phyloP scores from a whole-genome alignment of 306 rosid species.

The Trichosanthes cucumerina region DNA sequence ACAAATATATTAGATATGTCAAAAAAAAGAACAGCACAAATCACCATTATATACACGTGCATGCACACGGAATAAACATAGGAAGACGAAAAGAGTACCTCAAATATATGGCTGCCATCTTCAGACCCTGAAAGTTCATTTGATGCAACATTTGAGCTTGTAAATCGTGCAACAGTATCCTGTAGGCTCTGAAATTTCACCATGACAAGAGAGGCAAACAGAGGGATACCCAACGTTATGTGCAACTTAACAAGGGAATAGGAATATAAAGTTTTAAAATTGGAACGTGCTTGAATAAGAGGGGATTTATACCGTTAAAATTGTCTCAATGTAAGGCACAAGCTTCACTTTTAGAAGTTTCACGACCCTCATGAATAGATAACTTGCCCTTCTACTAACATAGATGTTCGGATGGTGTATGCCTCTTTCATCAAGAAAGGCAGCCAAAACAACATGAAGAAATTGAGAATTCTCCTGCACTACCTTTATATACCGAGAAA shows the following conservation, averaged over 20 bases:
- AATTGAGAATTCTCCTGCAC: constrained; percentile 69
- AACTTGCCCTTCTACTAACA: constrained; percentile 85
- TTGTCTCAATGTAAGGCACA: constrained; percentile 70
- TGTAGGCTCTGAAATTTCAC: constrained; percentile 53
- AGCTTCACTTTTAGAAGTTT: constrained; percentile 79
- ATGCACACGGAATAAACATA: neutral
- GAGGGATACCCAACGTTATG: neutral
- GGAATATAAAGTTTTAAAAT: neutral
- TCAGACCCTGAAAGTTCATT: constrained; percentile 64
- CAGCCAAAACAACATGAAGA: constrained; percentile 69
- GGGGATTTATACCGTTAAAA: constrained; percentile 64
- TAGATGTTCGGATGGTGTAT: constrained; percentile 76
- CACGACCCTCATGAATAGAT: constrained; percentile 89
- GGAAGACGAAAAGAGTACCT: constrained; percentile 35
- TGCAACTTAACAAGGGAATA: neutral
- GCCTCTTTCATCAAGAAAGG: constrained; percentile 97
- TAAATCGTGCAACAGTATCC: constrained; percentile 61
- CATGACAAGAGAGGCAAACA: constrained; percentile 15
- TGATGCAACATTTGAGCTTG: constrained; percentile 41
- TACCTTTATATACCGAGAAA: constrained; percentile 72
- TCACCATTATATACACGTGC: neutral
- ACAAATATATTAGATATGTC: constrained; percentile 17
- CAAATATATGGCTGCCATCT: constrained; percentile 97
- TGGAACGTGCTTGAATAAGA: neutral
- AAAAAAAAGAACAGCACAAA: constrained; percentile 13